phyloP scores from a whole-genome alignment of 2,329 filamentous ascomycete species.

The Macrophomina phaseolina region DNA sequence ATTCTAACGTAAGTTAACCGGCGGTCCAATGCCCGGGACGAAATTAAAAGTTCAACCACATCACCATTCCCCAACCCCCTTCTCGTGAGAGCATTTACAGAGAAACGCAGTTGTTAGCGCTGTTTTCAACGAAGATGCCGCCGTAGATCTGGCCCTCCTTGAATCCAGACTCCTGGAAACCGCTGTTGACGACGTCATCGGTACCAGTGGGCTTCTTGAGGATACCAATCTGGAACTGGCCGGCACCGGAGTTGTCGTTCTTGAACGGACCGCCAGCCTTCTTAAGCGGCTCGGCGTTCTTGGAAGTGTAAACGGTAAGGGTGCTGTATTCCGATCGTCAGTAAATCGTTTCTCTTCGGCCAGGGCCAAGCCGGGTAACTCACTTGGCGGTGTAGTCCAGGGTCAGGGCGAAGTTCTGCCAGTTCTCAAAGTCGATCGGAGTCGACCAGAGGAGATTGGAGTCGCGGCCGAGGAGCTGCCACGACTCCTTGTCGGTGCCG shows the following conservation, averaged over 20 bases:
- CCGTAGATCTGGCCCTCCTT: conserved; percentile 49
- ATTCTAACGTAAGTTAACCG: not conserved
- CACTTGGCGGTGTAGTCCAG: conserved; percentile 64
- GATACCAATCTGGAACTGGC: conserved; percentile 67
- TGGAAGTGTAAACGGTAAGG: conserved; percentile 64
- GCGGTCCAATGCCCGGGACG: not conserved
- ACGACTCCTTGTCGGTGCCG: conserved; percentile 54
- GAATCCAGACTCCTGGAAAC: conserved; percentile 42
- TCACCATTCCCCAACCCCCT: not conserved
- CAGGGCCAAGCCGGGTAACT: conserved; percentile 30
- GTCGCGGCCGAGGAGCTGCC: conserved; percentile 47
- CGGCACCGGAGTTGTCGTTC: conserved; percentile 62
- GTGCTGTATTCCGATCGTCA: conserved; percentile 48
- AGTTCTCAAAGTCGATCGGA: conserved; percentile 56
- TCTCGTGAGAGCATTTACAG: conserved; percentile 31
- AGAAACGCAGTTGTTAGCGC: conserved; percentile 41
- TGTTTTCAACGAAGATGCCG: conserved; percentile 47
- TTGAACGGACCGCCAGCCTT: conserved; percentile 53
- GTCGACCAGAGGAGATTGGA: conserved; percentile 54
- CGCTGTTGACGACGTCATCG: conserved; percentile 45
- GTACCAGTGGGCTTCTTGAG: conserved; percentile 64
- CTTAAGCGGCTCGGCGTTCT: conserved; percentile 52
- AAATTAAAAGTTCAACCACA: not conserved
- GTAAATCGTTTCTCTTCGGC: not conserved
- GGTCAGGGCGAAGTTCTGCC: conserved; percentile 68